These are phyloP conservation scores for Ligustrum vulgare DNA, from an alignment of 257 asterid genomes.

Conservation along the genomic window DNA sequence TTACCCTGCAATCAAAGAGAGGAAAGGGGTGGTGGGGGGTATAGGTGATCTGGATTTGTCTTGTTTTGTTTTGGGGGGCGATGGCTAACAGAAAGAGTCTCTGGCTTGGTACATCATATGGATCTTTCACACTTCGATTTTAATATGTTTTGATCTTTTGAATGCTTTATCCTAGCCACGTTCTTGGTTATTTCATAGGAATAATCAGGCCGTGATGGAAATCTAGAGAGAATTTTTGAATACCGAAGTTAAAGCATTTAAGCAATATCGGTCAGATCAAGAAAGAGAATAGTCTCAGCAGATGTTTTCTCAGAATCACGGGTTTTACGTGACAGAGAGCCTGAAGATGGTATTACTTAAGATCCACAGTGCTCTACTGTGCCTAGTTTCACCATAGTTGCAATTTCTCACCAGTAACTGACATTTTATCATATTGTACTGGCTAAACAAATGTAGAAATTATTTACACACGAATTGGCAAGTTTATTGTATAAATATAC, in stretches of 20 bases:
- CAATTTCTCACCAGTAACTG: not conserved
- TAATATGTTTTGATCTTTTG: slow-evolving; percentile 3
- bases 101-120: not conserved
- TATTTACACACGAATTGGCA: not conserved
- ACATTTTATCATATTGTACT: not conserved
- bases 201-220: slow-evolving; percentile 3
- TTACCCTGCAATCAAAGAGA: slow-evolving; percentile 1
- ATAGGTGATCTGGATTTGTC: slow-evolving; percentile 17
- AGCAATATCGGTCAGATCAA: not conserved
- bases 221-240: not conserved
- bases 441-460: not conserved
- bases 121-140: slow-evolving; percentile 5
- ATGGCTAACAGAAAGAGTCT: slow-evolving; percentile 18
- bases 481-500: not conserved
- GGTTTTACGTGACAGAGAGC: not conserved
- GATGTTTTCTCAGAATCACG: not conserved
- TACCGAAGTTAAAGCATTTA: not conserved
- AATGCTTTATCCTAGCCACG: slow-evolving; percentile 1
- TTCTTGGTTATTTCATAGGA: slow-evolving; percentile 11
- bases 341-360: not conserved
- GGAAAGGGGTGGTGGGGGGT: not conserved
- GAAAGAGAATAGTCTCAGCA: not conserved
- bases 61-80: slow-evolving; percentile 17
- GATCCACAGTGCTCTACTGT: not conserved
- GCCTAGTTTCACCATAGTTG: not conserved